A percentile compares a stretch with the other conserved stretches of the same genome.
Conservation (phyloP, 176 grass and related monocot species). For the Oropetium thomaeum region DNA sequence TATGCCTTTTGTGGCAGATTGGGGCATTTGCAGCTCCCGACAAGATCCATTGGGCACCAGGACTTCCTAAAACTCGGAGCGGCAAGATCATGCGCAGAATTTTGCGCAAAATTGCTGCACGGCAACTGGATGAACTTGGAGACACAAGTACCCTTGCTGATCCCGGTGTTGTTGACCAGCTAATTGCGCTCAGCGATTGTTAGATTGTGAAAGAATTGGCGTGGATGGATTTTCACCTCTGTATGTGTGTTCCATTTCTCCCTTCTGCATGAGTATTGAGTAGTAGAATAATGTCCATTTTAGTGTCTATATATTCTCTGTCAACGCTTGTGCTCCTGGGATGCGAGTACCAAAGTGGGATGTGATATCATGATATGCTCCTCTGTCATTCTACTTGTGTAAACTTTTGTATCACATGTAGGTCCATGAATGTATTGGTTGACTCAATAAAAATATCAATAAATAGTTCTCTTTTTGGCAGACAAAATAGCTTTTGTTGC, state of each 20-base stretch:
- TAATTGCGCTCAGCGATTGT: constrained; percentile 72
- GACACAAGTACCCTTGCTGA: constrained; percentile 97
- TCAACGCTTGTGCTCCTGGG: constrained; percentile 6
- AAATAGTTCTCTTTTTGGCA: not conserved
- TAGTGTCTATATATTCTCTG: not conserved
- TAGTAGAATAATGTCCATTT: constrained; percentile 24
- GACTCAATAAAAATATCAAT: constrained; percentile 22
- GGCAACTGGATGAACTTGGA: constrained; percentile 82
- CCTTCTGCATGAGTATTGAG: constrained; percentile 2
- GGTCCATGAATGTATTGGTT: constrained; percentile 28
- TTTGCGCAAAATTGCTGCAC: constrained; percentile 79
- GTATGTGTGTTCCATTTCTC: not conserved
- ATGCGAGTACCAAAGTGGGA: not conserved
- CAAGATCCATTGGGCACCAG: constrained; percentile 97
- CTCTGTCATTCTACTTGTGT: not conserved
- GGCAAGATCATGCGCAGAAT: constrained; percentile 99
- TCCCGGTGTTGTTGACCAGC: constrained; percentile 74
- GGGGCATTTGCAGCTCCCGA: constrained; percentile 97
- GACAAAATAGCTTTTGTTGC: no score
- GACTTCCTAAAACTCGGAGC: constrained; percentile 90
- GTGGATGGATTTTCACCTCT: not conserved
- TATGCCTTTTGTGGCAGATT: constrained; percentile 49
- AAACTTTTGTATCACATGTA: constrained; percentile 15
- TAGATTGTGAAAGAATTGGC: constrained; percentile 9
- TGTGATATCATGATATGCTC: constrained; percentile 5